Base-by-base conservation (phyloP, 352 stramenopile genomes). In the Vaucheria bursata region DNA sequence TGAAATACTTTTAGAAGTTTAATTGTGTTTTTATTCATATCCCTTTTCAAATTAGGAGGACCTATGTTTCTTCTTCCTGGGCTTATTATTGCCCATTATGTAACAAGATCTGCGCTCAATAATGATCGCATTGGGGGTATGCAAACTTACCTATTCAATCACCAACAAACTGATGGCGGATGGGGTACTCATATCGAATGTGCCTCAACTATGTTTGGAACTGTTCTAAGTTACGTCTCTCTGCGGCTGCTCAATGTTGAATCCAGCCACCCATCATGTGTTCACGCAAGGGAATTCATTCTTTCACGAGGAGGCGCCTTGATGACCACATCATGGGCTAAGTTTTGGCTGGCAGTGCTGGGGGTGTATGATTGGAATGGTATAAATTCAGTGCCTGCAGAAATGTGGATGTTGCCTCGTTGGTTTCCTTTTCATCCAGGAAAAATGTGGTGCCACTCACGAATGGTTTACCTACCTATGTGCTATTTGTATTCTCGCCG, bases 401-500 rank as follows among this genome's bases (percentile, higher is more conserved):
- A 96, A 86, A 91, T 95, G 88, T 96, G 90, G 90, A 78, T 94
- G 5, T 84, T 96, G 33, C 91, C 91, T 4, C 87, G 89, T 45
- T 96, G 91, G 91, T 92, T 92, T 78, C 90, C 91, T 6, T 95
- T 96, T 78, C 91, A 95, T 85, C 91, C 91, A 29, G 89, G 89
- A 69, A 81, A 90, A 12, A 88, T 95, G 78, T 96, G 91, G 91
- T 95, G 91, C 78, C 91, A 96, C 84, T 91, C 86, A 49, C 85
- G 91, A 40, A 96, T 96, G 91, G 91, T 96, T 25, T 96, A 96
- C 84, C 82, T 96, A n/a, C 91, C 91, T n/a, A 96, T 96, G 91
- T 86, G 87, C 68, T 95, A 93, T 73, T 72, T 96, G 1, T 96
- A 94, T 36, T 40, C 49, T 70, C 67, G 64, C 0, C 64, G 67